Base-by-base conservation (phyloP, 768 basidiomycete species). In the Megacollybia marginata region DNA sequence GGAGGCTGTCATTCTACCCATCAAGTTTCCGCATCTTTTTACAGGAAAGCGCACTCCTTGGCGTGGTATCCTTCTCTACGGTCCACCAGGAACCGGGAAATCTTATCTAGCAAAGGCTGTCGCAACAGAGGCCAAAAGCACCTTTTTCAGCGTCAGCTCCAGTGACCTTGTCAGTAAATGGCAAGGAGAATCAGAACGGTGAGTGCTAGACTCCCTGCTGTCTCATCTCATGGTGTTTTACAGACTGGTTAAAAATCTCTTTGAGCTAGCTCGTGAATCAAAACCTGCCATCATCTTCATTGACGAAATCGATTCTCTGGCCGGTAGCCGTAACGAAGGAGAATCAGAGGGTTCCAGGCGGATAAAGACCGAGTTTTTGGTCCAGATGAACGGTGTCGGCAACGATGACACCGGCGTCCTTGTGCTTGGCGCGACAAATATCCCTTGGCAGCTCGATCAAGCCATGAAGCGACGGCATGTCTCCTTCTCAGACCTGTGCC, bases 221-320 rank as follows among this genome's bases (percentile, higher is more conserved):
- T 8, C 48, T 13, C 33, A 3, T 15, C 23, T 28, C 23, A 28
- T 28, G n/a, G n/a, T 28, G 23, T 28, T 6, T 6, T 28, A 28
- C 51, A 95, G 93, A 62, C 76, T 97, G 46, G 96, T 99, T 44
- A 93, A 92, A 65, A 92, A 97, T 61, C 76, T 99, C 23, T 99
- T 99, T 61, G 82, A 90, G 59, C 88, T 99, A 74, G 96, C 96
- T 1, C 80, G 96, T 48, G 95, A 98, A 65, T 82, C 82, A 51
- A 98, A 97, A 63, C 96, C 96, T 0, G 83, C 95, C 1, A 99
- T 99, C 67, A 97, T 99, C 67, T 99, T 99, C 65, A 89, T 99
- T 61, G 96, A 99, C 62, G 96, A 98, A 65, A 90, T 99, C 42
- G 96, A 99, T 66, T 97, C 95, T 9, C 73, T 99, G 46, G 89